phyloP scores from a whole-genome alignment of 2,329 filamentous ascomycete genomes.

The Diaporthe capsici region DNA sequence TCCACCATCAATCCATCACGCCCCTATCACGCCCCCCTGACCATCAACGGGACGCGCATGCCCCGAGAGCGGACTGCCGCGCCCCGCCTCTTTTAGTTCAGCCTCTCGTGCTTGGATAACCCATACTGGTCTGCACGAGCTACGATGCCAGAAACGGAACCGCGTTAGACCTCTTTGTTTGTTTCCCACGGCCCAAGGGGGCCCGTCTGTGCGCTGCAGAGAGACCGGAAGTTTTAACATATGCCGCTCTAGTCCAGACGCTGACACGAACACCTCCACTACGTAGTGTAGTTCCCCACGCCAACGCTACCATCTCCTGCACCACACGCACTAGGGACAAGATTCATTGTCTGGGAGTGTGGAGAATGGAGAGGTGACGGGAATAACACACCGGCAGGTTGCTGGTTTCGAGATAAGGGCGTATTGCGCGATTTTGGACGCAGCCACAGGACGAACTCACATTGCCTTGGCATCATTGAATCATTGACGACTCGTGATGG shows the following conservation, averaged over 20 bases:
- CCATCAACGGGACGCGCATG: slow-evolving; percentile 5
- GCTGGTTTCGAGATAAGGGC: slow-evolving; percentile 9
- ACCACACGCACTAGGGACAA: neutral
- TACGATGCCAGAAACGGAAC: slow-evolving; percentile 10
- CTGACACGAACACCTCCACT: slow-evolving; percentile 32
- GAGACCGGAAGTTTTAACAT: slow-evolving; percentile 26
- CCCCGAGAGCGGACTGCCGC: slow-evolving; percentile 5
- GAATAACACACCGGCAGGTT: slow-evolving; percentile 1
- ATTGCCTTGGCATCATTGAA: neutral
- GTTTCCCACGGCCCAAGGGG: slow-evolving; percentile 6
- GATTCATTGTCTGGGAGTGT: neutral
- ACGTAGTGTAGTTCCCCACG: slow-evolving; percentile 12
- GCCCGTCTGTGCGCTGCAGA: slow-evolving; percentile 24
- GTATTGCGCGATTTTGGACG: slow-evolving; percentile 4
- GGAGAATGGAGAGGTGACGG: slow-evolving; percentile 15
- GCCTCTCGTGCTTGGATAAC: neutral
- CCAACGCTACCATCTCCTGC: slow-evolving; percentile 17
- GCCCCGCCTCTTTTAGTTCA: neutral
- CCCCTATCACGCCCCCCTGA: slow-evolving; percentile 24
- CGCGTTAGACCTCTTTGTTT: slow-evolving; percentile 16
- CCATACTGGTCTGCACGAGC: neutral
- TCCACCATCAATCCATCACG: slow-evolving; percentile 7
- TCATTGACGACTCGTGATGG: slow-evolving; percentile 18
- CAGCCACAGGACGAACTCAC: slow-evolving; percentile 14
- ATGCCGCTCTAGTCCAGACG: slow-evolving; percentile 27